Base-by-base conservation (phyloP, 371 early-diverging fungal genomes). In the Dentiscutata heterogama region DNA sequence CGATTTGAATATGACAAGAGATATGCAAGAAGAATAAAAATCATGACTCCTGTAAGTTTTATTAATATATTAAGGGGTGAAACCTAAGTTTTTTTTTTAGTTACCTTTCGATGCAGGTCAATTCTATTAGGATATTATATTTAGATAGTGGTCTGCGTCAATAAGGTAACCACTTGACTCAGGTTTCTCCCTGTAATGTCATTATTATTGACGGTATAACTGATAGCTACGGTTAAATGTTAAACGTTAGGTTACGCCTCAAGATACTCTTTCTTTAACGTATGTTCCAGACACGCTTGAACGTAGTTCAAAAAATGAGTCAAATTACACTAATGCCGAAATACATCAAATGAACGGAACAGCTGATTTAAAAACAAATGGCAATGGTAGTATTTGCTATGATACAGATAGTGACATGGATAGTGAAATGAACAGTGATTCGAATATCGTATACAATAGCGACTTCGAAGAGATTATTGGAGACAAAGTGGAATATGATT, bases 1-100 rank as follows among this genome's bases (percentile, higher is more conserved):
- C 85, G 86, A 50, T 85, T 86, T 27, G 85, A 85, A 20, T 86
- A 83, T 65, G 85, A 86, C 35, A 51, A 58, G 14, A 42, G 82
- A 65, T 29, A 81, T 42, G 78, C 82, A 27, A 42, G 82, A n/a
- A 78, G 85, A 46, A 78, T 86, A 54, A 86, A 86, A 65, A 84
- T 86, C 51, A 83, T 74, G 35, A 86, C 85, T 2, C 85, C 82
- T 1, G 86, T 86, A 80, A 25, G 81, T 77, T 35, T 77, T 20
- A 46, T 61, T 14, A 77, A 39, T 60, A 35, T n/a, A 54, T n/a
- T 8, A 29, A 11, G 11, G 46, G 46, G 11, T 8, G 46, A 46
- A 46, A 46, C 46, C 46, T 46, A 46, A 46, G 46, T 46, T 46
- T 10, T 35, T 35, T 7, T 46, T 46, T 46, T 46, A 11, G 46